A percentile compares a stretch with the other conserved stretches of the same genome.
phyloP scores from a whole-genome alignment of 805 yeast genomes.

The Candida maltosa region DNA sequence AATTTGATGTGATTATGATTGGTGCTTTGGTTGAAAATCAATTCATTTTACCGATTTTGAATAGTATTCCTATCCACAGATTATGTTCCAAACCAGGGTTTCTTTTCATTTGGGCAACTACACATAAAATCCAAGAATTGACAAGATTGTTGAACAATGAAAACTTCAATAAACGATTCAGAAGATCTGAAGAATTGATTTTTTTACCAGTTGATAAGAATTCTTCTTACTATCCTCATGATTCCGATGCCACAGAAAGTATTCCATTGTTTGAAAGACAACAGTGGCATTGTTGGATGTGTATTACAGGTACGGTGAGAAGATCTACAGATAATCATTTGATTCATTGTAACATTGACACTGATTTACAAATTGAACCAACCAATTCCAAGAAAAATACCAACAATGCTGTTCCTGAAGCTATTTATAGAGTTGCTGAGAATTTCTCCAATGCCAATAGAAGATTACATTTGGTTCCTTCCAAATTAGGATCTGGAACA shows the following conservation, averaged over 20 bases:
- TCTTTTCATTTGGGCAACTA: slow-evolving; percentile 83
- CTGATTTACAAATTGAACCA: slow-evolving; percentile 74
- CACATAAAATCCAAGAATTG: slow-evolving; percentile 64
- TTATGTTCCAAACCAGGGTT: slow-evolving; percentile 84
- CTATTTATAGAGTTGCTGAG: slow-evolving; percentile 79
- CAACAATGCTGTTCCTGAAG: slow-evolving; percentile 50
- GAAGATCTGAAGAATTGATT: slow-evolving; percentile 87
- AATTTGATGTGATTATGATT: slow-evolving; percentile 88
- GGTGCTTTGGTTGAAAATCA: slow-evolving; percentile 81
- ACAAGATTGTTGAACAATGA: slow-evolving; percentile 50
- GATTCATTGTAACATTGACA: slow-evolving; percentile 89
- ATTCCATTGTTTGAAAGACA: slow-evolving; percentile 55
- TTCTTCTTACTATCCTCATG: slow-evolving; percentile 65
- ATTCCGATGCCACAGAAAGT: slow-evolving; percentile 23
- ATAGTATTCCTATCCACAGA: slow-evolving; percentile 65
- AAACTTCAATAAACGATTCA: slow-evolving; percentile 58
- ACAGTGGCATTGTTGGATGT: slow-evolving; percentile 98
- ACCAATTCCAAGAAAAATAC: slow-evolving; percentile 6
- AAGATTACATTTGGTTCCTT: slow-evolving; percentile 82
- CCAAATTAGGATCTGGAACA: slow-evolving; percentile 59
- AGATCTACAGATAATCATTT: slow-evolving; percentile 79
- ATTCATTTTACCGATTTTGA: slow-evolving; percentile 57
- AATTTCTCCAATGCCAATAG: slow-evolving; percentile 82
- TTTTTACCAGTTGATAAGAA: slow-evolving; percentile 68
- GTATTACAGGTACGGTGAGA: slow-evolving; percentile 90